A percentile compares a stretch with the other conserved stretches of the same genome.
Conservation (phyloP, 2,329 filamentous ascomycete genomes). For the Fusarium floridanum region DNA sequence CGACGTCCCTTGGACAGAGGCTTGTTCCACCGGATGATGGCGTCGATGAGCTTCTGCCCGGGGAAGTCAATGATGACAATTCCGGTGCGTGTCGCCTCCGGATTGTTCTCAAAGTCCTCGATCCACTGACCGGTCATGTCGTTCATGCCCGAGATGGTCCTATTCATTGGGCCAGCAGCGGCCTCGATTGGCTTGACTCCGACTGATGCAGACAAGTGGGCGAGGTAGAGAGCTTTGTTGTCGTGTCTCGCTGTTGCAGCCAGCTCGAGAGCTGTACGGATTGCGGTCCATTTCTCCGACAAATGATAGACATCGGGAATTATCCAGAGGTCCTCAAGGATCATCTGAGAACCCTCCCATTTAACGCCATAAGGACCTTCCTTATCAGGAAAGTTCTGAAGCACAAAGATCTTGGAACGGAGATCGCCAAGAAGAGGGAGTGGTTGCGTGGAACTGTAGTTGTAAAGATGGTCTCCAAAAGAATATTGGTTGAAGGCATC, state of each 20-base stretch:
- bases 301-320: constrained; percentile 58
- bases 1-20: constrained; percentile 35
- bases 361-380: constrained; percentile 56
- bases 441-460: constrained; percentile 47
- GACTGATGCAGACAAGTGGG: constrained; percentile 62
- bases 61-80: constrained; percentile 65
- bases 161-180: constrained; percentile 60
- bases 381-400: constrained; percentile 60
- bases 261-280: constrained; percentile 55
- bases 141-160: constrained; percentile 61
- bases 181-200: constrained; percentile 64
- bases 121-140: constrained; percentile 63
- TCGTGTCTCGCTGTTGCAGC: constrained; percentile 51
- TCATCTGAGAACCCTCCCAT: constrained; percentile 60
- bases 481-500: constrained; percentile 59
- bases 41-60: constrained; percentile 57
- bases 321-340: constrained; percentile 62
- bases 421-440: constrained; percentile 61
- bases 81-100: constrained; percentile 53
- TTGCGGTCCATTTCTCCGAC: constrained; percentile 61
- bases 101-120: constrained; percentile 45
- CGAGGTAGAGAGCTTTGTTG: constrained; percentile 57
- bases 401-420: constrained; percentile 60
- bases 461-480: constrained; percentile 53
- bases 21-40: constrained; percentile 57